Evolutionary conservation across 129 eudicot genomes (phyloP), one percentile per base, ranked within the genome.

Genomic region (Escallonia herrerae): DNA sequence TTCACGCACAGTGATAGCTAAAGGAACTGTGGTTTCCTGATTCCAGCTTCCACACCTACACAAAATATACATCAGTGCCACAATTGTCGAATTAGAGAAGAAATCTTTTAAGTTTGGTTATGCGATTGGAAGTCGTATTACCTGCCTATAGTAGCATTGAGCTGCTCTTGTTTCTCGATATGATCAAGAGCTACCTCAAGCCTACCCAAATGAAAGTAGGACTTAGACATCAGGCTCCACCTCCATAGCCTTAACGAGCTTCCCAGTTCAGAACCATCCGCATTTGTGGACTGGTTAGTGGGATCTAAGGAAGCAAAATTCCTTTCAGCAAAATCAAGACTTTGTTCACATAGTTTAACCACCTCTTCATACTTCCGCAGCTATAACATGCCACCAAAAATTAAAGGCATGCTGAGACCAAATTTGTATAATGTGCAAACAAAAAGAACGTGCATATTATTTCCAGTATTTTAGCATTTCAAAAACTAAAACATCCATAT

Each of bases 171-270:
- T 77, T 82, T 79, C 76, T 81, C 95, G 60, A 80, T 77, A 47
- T 80, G 15, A 52, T 76, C 93, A 41, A 86, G 88, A 78, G 96
- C 95, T 63, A 65, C 62, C 70, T 93, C 99, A 65, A 89, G 96
- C 76, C 74, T 86, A 66, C 99, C 99, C 65, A 86, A 50, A 69
- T 80, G 87, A 72, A 77, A 93, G 76, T 89, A 57, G 45, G 93
- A 86, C 77, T 78, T 88, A 13, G 82, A 73, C 79, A 76, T 77
- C 38, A 88, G 66, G 64, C 64, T 80, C 86, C 86, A 82, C 79
- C 99, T 93, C 99, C 99, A 93, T 40, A 71, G 71, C 58, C 62
- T 83, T 49, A 72, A 40, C 8, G 74, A 57, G 68, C 60, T 77
- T 40, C 57, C 62, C 68, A 76, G 45, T 11, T 60, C 51, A 60